A percentile compares a stretch with the other conserved stretches of the same genome.
These are phyloP conservation scores for Neolentinus lepideus DNA, from an alignment of 1,284 basidiomycete species.

Conservation along the genomic window DNA sequence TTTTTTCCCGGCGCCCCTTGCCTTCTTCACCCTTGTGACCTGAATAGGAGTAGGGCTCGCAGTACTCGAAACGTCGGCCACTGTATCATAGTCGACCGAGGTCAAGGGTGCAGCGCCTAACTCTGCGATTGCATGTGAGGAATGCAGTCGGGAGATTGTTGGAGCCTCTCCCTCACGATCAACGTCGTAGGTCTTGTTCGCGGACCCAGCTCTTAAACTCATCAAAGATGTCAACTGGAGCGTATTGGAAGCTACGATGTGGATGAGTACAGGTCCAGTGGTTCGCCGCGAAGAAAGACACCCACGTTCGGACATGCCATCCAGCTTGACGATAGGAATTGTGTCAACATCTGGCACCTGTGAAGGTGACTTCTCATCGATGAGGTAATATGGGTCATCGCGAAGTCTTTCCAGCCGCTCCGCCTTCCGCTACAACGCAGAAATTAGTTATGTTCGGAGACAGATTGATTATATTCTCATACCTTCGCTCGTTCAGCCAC, in stretches of 20 bases:
- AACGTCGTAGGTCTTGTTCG: conserved; percentile 41
- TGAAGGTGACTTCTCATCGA: conserved; percentile 42
- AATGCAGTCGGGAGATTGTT: conserved; percentile 30
- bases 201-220: background rate
- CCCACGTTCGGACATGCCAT: conserved; percentile 44
- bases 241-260: background rate
- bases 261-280: background rate
- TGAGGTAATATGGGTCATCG: conserved; percentile 87
- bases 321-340: conserved; percentile 80
- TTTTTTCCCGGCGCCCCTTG: conserved; percentile 49
- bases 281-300: conserved; percentile 28
- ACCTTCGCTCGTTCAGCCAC: conserved; percentile 52
- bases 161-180: conserved; percentile 87
- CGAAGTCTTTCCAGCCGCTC: conserved; percentile 67
- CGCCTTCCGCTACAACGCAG: conserved; percentile 51
- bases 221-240: background rate
- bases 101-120: conserved; percentile 17
- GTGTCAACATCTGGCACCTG: conserved; percentile 58
- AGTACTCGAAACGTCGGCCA: conserved; percentile 36
- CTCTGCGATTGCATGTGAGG: conserved; percentile 6
- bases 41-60: conserved; percentile 66
- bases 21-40: conserved; percentile 69
- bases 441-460: background rate
- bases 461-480: conserved; percentile 16
- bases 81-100: conserved; percentile 41